These are phyloP conservation scores for Davidsoniella neocaledoniae DNA, from an alignment of 2,329 filamentous ascomycete genomes.

Conservation along the genomic window DNA sequence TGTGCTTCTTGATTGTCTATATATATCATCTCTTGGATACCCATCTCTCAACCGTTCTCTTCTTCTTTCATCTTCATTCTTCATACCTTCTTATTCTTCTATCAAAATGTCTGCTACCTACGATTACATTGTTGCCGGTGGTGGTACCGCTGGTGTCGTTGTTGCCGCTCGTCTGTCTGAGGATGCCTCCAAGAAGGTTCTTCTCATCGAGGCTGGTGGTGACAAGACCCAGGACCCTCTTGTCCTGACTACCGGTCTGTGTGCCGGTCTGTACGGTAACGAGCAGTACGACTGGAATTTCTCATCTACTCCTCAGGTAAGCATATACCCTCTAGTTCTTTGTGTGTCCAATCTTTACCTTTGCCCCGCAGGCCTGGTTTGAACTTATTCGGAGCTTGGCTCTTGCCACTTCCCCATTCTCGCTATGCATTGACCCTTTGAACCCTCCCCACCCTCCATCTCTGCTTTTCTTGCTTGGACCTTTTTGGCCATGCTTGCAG, in stretches of 20 bases:
- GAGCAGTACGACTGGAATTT: conserved; percentile 13
- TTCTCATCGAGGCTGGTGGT: conserved; percentile 12
- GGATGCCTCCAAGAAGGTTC: conserved; percentile 13
- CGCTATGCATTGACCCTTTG: too few species aligned
- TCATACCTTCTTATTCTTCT: neutral
- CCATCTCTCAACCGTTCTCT: neutral
- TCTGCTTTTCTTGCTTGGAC: neutral
- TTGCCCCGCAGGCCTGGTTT: neutral
- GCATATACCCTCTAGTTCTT: neutral
- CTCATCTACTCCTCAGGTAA: conserved; percentile 10
- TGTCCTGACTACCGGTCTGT: conserved; percentile 11
- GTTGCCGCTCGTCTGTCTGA: conserved; percentile 20
- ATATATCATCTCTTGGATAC: neutral
- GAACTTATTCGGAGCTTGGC: neutral
- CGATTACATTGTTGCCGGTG: conserved; percentile 20
- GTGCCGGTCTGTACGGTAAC: conserved; percentile 10
- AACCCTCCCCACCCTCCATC: neutral
- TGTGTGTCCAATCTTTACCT: neutral
- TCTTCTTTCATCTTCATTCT: neutral
- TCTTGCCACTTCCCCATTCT: neutral
- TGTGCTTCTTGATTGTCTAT: neutral
- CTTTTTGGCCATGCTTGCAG: neutral
- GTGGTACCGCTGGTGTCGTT: conserved; percentile 20
- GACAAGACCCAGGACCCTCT: conserved; percentile 10
- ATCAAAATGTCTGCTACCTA: conserved; percentile 8